phyloP scores from a whole-genome alignment of 768 basidiomycete genomes.

The Amanita muscaria region DNA sequence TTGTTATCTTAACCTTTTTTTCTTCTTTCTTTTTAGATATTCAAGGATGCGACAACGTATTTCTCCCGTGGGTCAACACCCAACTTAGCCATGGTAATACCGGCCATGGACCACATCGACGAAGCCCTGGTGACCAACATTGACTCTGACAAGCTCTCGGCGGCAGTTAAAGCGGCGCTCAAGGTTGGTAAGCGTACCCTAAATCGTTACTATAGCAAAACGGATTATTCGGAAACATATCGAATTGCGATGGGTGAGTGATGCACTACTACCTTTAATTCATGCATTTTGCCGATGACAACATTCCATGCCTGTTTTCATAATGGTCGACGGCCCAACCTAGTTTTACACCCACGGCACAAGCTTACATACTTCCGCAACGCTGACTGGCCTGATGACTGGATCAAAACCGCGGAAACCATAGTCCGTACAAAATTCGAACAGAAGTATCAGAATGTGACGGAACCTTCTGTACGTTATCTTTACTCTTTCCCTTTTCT shows the following conservation, averaged over 20 bases:
- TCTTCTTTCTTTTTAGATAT: conserved; percentile 8
- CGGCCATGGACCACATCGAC: conserved; percentile 20
- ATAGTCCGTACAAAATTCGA: too few relatives aligned
- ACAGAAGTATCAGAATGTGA: too few relatives aligned
- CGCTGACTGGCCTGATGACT: too few relatives aligned
- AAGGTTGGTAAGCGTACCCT: conserved; percentile 18
- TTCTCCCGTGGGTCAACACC: conserved; percentile 10
- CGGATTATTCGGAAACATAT: conserved; percentile 22
- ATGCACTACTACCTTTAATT: not conserved
- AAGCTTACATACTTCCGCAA: too few relatives aligned
- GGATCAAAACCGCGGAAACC: too few relatives aligned
- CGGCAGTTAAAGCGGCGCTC: conserved; percentile 11
- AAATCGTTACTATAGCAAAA: conserved; percentile 25
- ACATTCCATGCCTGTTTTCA: too few relatives aligned
- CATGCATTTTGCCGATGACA: too few relatives aligned
- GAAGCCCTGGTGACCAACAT: conserved; percentile 8
- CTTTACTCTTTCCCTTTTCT: too few relatives aligned
- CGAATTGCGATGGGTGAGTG: conserved; percentile 26
- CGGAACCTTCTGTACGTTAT: too few relatives aligned
- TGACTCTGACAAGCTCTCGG: conserved; percentile 2
- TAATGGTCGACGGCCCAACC: too few relatives aligned
- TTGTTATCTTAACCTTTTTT: not conserved
- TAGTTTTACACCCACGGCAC: too few relatives aligned
- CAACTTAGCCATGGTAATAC: conserved; percentile 12
- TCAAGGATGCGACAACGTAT: conserved; percentile 11